phyloP scores from a whole-genome alignment of 2,329 filamentous ascomycete genomes.

The Leptographium procerum region DNA sequence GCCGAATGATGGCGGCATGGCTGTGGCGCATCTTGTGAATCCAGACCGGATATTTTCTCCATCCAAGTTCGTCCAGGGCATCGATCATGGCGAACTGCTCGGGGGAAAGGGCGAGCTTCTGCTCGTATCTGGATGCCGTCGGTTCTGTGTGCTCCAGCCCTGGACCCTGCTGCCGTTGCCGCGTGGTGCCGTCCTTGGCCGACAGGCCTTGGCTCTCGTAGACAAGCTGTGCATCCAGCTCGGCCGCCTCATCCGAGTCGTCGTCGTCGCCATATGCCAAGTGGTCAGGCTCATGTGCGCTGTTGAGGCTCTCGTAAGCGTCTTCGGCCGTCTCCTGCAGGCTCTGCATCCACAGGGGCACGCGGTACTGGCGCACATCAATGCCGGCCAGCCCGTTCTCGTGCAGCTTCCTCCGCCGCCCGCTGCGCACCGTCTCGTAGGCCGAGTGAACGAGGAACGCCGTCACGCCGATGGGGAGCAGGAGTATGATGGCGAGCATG shows the following conservation, averaged over 20 bases:
- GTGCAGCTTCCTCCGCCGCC: slow-evolving; percentile 63
- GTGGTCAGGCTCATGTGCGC: slow-evolving; percentile 58
- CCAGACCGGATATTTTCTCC: slow-evolving; percentile 57
- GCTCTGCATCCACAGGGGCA: slow-evolving; percentile 65
- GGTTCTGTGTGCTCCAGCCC: background rate
- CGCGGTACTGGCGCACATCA: slow-evolving; percentile 57
- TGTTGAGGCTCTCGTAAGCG: slow-evolving; percentile 58
- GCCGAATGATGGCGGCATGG: slow-evolving; percentile 83
- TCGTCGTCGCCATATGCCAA: slow-evolving; percentile 24
- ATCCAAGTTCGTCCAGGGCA: slow-evolving; percentile 55
- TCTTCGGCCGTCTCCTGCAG: slow-evolving; percentile 67
- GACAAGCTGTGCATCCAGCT: background rate
- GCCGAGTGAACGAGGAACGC: slow-evolving; percentile 65
- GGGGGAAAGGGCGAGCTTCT: slow-evolving; percentile 62
- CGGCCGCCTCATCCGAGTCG: background rate
- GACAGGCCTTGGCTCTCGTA: background rate
- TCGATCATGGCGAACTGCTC: slow-evolving; percentile 80
- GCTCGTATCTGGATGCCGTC: slow-evolving; percentile 16
- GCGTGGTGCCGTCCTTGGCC: no score
- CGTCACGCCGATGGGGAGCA: slow-evolving; percentile 62
- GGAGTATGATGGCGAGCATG: slow-evolving; percentile 50
- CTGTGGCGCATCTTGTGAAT: slow-evolving; percentile 70
- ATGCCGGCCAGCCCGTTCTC: slow-evolving; percentile 59
- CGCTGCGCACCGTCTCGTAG: slow-evolving; percentile 65
- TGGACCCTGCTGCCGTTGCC: background rate